Base-by-base conservation (phyloP, 306 rosid genomes). In the Rubus idaeus region DNA sequence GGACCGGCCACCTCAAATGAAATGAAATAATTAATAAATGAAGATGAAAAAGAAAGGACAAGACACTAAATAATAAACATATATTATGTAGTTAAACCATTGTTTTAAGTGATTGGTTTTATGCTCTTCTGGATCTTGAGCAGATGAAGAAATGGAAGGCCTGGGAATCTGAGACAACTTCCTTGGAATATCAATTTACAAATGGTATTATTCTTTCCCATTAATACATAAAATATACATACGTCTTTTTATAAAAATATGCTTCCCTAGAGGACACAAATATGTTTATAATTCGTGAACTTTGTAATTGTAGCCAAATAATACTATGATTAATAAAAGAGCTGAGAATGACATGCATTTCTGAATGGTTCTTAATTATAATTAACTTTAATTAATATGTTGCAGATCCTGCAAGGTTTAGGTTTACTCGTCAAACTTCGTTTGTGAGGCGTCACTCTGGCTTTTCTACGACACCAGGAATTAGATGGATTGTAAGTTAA, bases 61-160 rank as follows among this genome's bases (percentile, higher is more conserved):
- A 35, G 35, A 30, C 35, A 30, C 35, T 30, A 49, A 17, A 5
- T 3, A 40, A 40, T 0, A 5, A 17, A 17, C 21, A n/a, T 17
- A 55, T 8, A 13, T 18, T 49, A 55, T 11, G 55, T 50, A 50
- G 16, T 14, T 50, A 4, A 50, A 14, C 9, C 26, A 55, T 67
- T 42, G 6, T 5, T 66, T 66, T 41, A 42, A 41, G n/a, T 42
- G 13, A 42, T 67, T 44, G 71, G 71, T 44, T 67, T 42, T 42
- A 46, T 53, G 30, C 23, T 10, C 12, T 8, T 57, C 11, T 80
- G 50, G 35, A 20, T 77, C 21, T 51, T 76, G 35, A 76, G 41
- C 75, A 91, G 94, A 85, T 88, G 90, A 80, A 79, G 73, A 89
- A 84, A 81, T 89, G 92, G 97, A 87, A 89, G 84, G 68, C 85